phyloP scores from a whole-genome alignment of 129 eudicot genomes.

The Gnaphalium uliginosum region DNA sequence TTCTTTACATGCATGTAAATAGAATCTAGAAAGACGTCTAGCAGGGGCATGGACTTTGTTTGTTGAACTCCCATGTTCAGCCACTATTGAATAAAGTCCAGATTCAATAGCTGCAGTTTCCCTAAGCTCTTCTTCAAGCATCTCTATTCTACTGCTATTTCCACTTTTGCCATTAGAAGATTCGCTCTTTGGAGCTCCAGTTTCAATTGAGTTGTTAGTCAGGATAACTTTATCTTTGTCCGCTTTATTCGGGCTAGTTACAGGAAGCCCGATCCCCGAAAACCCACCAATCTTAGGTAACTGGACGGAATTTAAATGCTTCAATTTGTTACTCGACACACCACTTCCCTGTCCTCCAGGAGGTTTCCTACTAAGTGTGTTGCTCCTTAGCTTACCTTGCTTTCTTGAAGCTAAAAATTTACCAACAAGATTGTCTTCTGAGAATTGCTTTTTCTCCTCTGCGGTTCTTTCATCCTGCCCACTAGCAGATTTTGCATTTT shows the following conservation, averaged over 20 bases:
- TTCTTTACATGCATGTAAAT: constrained; percentile 61
- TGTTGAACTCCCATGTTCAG: constrained; percentile 82
- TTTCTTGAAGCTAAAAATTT: constrained; percentile 46
- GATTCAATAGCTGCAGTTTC: constrained; percentile 87
- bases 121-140: constrained; percentile 90
- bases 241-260: constrained; percentile 33
- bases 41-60: constrained; percentile 93
- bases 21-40: constrained; percentile 80
- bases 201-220: constrained; percentile 26
- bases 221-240: constrained; percentile 27
- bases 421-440: constrained; percentile 51
- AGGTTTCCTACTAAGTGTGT: constrained; percentile 51
- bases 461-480: constrained; percentile 31
- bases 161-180: background rate
- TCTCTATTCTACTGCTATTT: constrained; percentile 40
- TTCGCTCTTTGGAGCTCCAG: constrained; percentile 37
- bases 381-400: constrained; percentile 55
- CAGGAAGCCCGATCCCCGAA: constrained; percentile 32
- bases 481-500: constrained; percentile 23
- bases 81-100: constrained; percentile 74
- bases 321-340: constrained; percentile 45
- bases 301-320: constrained; percentile 67
- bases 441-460: constrained; percentile 42
- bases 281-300: constrained; percentile 42
- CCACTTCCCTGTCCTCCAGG: constrained; percentile 48